Conservation (phyloP, 2,329 filamentous ascomycete species). For the Aspergillus fijiensis region DNA sequence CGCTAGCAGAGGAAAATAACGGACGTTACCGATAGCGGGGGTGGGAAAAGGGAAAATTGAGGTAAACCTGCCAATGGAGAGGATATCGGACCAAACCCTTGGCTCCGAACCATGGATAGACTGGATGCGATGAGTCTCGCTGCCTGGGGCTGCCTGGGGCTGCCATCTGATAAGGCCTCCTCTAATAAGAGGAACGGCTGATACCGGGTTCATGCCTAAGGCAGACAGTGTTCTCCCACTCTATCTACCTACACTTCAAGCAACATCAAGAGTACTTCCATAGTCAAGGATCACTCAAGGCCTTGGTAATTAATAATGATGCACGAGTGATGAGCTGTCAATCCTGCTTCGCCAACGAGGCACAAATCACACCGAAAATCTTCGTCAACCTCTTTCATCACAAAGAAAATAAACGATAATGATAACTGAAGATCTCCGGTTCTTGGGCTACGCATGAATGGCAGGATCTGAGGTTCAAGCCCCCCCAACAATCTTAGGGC, state of each 20-base stretch:
- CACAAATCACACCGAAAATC: no score
- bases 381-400: background rate
- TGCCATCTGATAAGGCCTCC: background rate
- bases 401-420: background rate
- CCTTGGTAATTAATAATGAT: no score
- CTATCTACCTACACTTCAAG: background rate
- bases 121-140: background rate
- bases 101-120: background rate
- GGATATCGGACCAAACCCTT: background rate
- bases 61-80: background rate
- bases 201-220: background rate
- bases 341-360: no score
- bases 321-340: no score
- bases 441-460: background rate
- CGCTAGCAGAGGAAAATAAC: background rate
- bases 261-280: background rate
- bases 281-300: background rate
- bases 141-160: background rate
- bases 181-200: background rate
- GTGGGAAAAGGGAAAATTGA: background rate
- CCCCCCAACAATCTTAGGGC: background rate
- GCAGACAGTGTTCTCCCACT: background rate
- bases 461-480: background rate
- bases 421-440: no score
- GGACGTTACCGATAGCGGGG: slow-evolving; percentile 6